These are phyloP conservation scores for Helicocarpus griseus DNA, from an alignment of 2,329 filamentous ascomycete genomes.

Conservation along the genomic window DNA sequence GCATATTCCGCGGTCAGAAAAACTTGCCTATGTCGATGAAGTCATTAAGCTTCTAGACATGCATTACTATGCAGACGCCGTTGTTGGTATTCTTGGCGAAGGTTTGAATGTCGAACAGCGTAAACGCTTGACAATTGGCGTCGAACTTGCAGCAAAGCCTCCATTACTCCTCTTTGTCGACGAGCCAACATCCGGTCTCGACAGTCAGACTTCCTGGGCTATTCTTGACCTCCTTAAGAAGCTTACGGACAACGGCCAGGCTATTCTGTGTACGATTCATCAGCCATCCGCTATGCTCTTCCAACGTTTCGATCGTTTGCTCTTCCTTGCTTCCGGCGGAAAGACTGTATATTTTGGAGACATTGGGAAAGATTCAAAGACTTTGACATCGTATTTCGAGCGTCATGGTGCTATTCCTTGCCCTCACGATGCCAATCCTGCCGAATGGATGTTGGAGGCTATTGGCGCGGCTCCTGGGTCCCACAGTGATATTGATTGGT, in stretches of 20 bases:
- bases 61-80: conserved; percentile 81
- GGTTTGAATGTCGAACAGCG: conserved; percentile 53
- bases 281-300: conserved; percentile 92
- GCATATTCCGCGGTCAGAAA: conserved; percentile 60
- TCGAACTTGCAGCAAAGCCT: conserved; percentile 86
- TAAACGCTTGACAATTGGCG: conserved; percentile 79
- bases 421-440: conserved; percentile 55
- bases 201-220: conserved; percentile 86
- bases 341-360: conserved; percentile 61
- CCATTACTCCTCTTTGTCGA: conserved; percentile 83
- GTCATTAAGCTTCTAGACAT: conserved; percentile 87
- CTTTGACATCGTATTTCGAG: conserved; percentile 54
- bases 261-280: conserved; percentile 94
- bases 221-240: conserved; percentile 82
- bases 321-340: conserved; percentile 56
- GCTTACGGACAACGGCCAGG: conserved; percentile 80
- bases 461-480: not conserved
- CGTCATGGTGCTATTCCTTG: conserved; percentile 50
- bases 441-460: conserved; percentile 60
- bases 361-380: conserved; percentile 50
- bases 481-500: conserved; percentile 31
- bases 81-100: conserved; percentile 83
- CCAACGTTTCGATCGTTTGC: conserved; percentile 63
- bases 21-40: conserved; percentile 77
- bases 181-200: conserved; percentile 86